These are phyloP conservation scores for Astragalus glycyphyllos DNA, from an alignment of 306 rosid genomes.

Conservation along the genomic window DNA sequence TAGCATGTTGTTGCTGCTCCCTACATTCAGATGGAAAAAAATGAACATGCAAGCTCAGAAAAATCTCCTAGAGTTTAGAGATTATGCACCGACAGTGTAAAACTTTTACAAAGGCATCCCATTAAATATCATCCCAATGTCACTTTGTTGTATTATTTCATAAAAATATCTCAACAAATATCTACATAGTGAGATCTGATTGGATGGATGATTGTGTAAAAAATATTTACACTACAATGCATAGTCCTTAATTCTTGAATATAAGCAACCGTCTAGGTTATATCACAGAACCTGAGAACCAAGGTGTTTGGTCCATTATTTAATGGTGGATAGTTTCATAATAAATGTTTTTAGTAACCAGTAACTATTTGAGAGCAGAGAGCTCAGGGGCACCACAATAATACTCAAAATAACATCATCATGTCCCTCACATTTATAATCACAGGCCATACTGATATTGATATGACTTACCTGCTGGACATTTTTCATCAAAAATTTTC, in stretches of 20 bases:
- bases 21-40: constrained; percentile 6
- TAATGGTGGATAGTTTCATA: background rate
- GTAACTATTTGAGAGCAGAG: constrained; percentile 2
- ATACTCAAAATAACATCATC: constrained; percentile 3
- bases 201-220: too few species aligned
- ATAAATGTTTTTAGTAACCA: constrained; percentile 3
- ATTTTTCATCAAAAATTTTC: constrained; percentile 59
- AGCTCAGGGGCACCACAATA: background rate
- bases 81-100: too few species aligned
- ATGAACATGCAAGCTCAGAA: background rate
- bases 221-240: too few species aligned
- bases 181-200: too few species aligned
- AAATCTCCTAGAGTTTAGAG: background rate
- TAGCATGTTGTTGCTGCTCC: constrained; percentile 37
- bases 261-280: background rate
- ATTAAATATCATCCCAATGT: too few species aligned
- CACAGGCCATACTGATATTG: background rate
- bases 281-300: too few species aligned
- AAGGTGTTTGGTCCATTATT: background rate
- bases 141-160: too few species aligned
- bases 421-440: constrained; percentile 30
- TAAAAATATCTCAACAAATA: too few species aligned
- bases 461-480: constrained; percentile 68
- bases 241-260: too few species aligned
- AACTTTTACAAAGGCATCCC: too few species aligned